Evolutionary conservation across 179 eudicot species (phyloP), one percentile per base, ranked within the genome.

Genomic region (Spinacia oleracea): DNA sequence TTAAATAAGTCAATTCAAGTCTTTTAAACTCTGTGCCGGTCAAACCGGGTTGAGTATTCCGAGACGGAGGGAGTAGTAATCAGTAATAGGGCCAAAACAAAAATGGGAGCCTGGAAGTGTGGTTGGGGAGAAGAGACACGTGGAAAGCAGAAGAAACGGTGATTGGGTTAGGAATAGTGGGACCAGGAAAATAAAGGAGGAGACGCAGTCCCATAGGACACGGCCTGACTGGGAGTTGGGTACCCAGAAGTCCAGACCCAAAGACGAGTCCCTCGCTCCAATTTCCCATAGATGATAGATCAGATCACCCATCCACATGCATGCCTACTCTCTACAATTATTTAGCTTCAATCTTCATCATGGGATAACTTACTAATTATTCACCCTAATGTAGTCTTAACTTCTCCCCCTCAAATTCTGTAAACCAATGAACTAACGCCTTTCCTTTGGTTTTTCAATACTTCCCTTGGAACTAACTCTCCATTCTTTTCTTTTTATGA

Each of bases 201-300:
- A 67, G 38, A 77, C 77, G 51, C n/a, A n/a, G n/a, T n/a, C 66
- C 77, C 78, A 77, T 72, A 40, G 66, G 81, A 65, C 81, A 74
- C 78, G 81, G 58, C 72, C 79, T 59, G 84, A 72, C 66, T 31
- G 1, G n/a, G n/a, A 46, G n/a, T 27, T 40, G 3, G 53, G 21
- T 25, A 12, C 16, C 56, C 35, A 32, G 45, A 55, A 70, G 20
- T n/a, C 56, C 35, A 32, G 45, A 55, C 75, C 78, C 70, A 25
- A 48, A 68, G 62, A 74, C 51, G 77, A 75, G 66, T 55, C 25
- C 25, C 12, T 75, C 48, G 75, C 87, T 84, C 56, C 85, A 73
- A 78, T 84, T 79, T 77, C 87, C 87, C 70, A 85, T 76, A n/a
- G n/a, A n/a, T n/a, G n/a, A n/a, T n/a, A n/a, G 65, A 80, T 77